A percentile compares a stretch with the other conserved stretches of the same genome.
phyloP scores from a whole-genome alignment of 441 rosid species.

The Hura crepitans region DNA sequence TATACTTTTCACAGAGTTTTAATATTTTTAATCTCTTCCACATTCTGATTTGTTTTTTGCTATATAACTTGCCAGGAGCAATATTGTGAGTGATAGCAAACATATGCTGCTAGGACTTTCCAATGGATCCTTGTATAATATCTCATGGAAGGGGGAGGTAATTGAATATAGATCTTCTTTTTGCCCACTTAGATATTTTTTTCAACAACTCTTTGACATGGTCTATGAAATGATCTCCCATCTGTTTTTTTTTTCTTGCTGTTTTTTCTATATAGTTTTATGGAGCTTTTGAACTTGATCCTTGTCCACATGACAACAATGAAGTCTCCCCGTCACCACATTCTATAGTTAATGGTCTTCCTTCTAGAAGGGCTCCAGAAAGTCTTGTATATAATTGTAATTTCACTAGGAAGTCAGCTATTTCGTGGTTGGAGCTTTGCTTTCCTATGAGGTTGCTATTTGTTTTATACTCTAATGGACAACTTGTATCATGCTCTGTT shows the following conservation, averaged over 20 bases:
- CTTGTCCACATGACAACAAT: conserved; percentile 30
- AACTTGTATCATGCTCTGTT: conserved; percentile 65
- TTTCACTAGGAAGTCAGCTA: conserved; percentile 40
- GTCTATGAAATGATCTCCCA: conserved; percentile 11
- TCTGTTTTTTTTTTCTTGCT: conserved; percentile 5
- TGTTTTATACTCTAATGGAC: conserved; percentile 73
- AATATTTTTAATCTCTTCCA: neutral
- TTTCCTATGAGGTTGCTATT: conserved; percentile 61
- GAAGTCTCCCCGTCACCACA: conserved; percentile 34
- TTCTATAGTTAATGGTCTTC: conserved; percentile 51
- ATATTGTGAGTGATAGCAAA: conserved; percentile 76
- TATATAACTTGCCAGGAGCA: conserved; percentile 59
- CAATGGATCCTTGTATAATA: conserved; percentile 69
- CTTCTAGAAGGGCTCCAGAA: conserved; percentile 43
- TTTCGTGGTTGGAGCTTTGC: conserved; percentile 73
- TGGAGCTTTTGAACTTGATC: conserved; percentile 69
- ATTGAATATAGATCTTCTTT: conserved; percentile 11
- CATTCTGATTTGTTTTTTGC: conserved; percentile 20
- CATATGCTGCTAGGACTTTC: conserved; percentile 88
- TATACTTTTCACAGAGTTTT: neutral
- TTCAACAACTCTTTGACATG: conserved; percentile 2
- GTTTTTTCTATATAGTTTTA: conserved; percentile 51
- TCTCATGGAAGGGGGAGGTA: conserved; percentile 99
- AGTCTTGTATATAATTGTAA: conserved; percentile 31
- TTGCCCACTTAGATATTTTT: neutral